Evolutionary conservation across 1,284 basidiomycete species (phyloP).

Genomic region (Heterobasidion annosum): DNA sequence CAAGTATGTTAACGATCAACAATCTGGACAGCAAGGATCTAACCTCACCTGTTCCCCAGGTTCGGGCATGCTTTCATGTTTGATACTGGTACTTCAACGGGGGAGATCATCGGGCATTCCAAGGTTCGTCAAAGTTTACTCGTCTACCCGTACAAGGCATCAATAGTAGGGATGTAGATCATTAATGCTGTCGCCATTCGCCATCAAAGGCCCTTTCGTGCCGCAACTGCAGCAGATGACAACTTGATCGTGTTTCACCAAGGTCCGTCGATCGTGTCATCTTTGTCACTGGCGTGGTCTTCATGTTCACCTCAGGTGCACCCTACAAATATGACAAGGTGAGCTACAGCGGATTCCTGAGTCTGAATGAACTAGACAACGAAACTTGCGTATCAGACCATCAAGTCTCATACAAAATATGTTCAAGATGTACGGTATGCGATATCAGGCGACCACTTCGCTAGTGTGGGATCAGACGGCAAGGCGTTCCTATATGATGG

Average conservation of each 20-base stretch:
- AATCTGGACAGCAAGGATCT: neutral
- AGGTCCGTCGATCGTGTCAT: constrained; percentile 26
- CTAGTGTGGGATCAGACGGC: constrained; percentile 86
- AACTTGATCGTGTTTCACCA: constrained; percentile 74
- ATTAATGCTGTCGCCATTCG: constrained; percentile 92
- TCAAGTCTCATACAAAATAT: constrained; percentile 88
- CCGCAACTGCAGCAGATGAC: constrained; percentile 85
- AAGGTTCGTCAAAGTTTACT: constrained; percentile 44
- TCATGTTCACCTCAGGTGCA: constrained; percentile 40
- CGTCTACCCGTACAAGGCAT: neutral
- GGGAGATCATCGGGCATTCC: constrained; percentile 91
- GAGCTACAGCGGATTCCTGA: constrained; percentile 1
- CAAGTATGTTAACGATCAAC: constrained; percentile 40
- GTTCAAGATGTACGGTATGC: constrained; percentile 89
- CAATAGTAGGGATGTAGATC: constrained; percentile 28
- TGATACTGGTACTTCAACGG: constrained; percentile 82
- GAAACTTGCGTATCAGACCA: constrained; percentile 36
- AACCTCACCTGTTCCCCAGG: constrained; percentile 26
- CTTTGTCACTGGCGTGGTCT: neutral
- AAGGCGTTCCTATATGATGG: constrained; percentile 93
- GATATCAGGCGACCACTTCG: constrained; percentile 76
- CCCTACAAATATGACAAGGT: constrained; percentile 90
- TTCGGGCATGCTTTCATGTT: constrained; percentile 87
- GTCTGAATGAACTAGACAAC: neutral
- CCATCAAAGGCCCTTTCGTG: constrained; percentile 85